Conservation (phyloP, 805 yeast genomes). For the Saturnispora dispora region DNA sequence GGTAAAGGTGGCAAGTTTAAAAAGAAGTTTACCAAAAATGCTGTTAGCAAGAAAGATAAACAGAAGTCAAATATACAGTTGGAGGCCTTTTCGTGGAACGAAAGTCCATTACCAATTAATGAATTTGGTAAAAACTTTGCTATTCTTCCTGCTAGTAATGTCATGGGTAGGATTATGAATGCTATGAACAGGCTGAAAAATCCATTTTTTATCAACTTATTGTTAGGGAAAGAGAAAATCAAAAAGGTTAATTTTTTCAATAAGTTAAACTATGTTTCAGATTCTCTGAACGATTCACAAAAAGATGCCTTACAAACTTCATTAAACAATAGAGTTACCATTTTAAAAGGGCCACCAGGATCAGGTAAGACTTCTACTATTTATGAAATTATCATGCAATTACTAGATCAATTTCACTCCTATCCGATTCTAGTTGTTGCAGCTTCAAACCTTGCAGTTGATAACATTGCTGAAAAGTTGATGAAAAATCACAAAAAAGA, state of each 20-base stretch:
- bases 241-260: constrained; percentile 43
- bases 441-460: constrained; percentile 68
- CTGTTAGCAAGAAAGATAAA: constrained; percentile 6
- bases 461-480: constrained; percentile 64
- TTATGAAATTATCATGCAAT: constrained; percentile 71
- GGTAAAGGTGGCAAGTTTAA: constrained; percentile 21
- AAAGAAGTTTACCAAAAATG: constrained; percentile 10
- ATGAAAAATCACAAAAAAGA: constrained; percentile 40
- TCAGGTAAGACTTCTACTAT: constrained; percentile 80
- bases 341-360: constrained; percentile 76
- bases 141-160: constrained; percentile 54
- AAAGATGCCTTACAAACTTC: constrained; percentile 63
- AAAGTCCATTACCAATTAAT: constrained; percentile 19
- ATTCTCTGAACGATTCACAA: constrained; percentile 64
- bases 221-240: constrained; percentile 24
- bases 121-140: constrained; percentile 25
- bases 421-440: constrained; percentile 67
- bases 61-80: constrained; percentile 32
- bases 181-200: constrained; percentile 54
- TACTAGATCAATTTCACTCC: constrained; percentile 47
- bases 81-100: constrained; percentile 52
- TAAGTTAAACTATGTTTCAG: constrained; percentile 38
- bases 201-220: constrained; percentile 37
- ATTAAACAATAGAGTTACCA: constrained; percentile 45
- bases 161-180: constrained; percentile 51